Percentiles rank a stretch among this genome's conserved stretches.
These are phyloP conservation scores for Tuber melanosporum DNA, from an alignment of 495 filamentous ascomycete genomes.

Conservation along the genomic window DNA sequence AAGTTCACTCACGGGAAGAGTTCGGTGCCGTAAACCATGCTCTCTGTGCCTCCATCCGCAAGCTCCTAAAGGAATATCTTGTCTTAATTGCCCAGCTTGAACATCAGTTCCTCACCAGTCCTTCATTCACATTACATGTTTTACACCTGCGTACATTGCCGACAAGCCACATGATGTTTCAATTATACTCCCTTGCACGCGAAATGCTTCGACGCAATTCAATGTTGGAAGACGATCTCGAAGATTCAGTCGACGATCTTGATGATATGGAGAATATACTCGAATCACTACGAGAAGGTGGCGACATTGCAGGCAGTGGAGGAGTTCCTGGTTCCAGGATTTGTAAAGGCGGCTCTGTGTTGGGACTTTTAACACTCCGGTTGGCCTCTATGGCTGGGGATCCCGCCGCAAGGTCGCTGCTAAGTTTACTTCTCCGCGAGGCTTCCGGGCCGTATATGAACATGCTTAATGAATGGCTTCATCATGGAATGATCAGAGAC, in stretches of 20 bases:
- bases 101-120: constrained; percentile 78
- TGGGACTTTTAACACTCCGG: constrained; percentile 75
- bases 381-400: constrained; percentile 86
- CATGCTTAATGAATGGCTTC: constrained; percentile 98
- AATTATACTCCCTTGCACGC: constrained; percentile 77
- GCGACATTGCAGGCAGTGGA: constrained; percentile 62
- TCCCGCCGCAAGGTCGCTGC: constrained; percentile 70
- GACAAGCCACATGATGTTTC: constrained; percentile 79
- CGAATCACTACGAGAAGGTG: constrained; percentile 70
- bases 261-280: constrained; percentile 84
- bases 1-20: constrained; percentile 86
- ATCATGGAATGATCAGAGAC: constrained; percentile 91
- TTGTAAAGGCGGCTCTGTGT: constrained; percentile 86
- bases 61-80: constrained; percentile 84
- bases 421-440: constrained; percentile 76
- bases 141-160: constrained; percentile 86
- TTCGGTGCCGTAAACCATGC: constrained; percentile 96
- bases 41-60: constrained; percentile 84
- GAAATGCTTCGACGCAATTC: constrained; percentile 83
- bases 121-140: constrained; percentile 81
- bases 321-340: constrained; percentile 81
- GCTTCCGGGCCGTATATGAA: constrained; percentile 91
- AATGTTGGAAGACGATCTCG: constrained; percentile 76
- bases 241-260: constrained; percentile 71
- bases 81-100: constrained; percentile 89